Conservation (phyloP, 176 grass and related monocot species). For the Triticum monococcum region DNA sequence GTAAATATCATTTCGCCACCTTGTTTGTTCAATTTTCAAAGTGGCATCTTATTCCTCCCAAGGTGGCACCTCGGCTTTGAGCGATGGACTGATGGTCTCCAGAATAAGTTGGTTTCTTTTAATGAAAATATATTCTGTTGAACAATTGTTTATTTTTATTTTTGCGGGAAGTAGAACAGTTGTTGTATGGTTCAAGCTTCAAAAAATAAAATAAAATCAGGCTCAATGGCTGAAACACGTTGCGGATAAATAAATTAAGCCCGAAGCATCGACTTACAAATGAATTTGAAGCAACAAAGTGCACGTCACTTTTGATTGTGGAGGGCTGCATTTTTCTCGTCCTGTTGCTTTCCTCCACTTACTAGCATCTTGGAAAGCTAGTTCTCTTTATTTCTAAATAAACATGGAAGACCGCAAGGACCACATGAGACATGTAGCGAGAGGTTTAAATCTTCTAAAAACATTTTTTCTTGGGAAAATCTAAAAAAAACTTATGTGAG, state of each 20-base stretch:
- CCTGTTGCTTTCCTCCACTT: conserved; percentile 36
- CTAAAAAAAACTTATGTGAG: neutral
- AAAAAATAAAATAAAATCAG: neutral
- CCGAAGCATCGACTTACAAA: neutral
- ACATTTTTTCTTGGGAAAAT: too few species aligned
- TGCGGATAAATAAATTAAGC: neutral
- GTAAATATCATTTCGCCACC: neutral
- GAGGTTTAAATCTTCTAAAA: neutral
- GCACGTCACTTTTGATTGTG: conserved; percentile 11
- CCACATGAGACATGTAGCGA: neutral
- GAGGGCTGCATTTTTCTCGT: conserved; percentile 21
- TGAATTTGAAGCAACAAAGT: neutral
- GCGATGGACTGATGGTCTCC: neutral
- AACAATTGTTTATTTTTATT: too few species aligned
- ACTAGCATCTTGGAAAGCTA: conserved; percentile 16
- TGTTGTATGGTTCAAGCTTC: too few species aligned
- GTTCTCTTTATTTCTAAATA: neutral
- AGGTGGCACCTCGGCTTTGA: neutral
- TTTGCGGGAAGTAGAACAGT: too few species aligned
- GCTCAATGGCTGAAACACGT: conserved; percentile 29
- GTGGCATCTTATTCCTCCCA: neutral
- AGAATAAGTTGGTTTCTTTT: conserved; percentile 10
- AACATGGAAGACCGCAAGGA: neutral
- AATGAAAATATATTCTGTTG: too few species aligned
- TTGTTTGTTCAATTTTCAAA: neutral